A percentile compares a stretch with the other conserved stretches of the same genome.
phyloP scores from a whole-genome alignment of 2,329 filamentous ascomycete genomes.

The Dactylellina leptospora region DNA sequence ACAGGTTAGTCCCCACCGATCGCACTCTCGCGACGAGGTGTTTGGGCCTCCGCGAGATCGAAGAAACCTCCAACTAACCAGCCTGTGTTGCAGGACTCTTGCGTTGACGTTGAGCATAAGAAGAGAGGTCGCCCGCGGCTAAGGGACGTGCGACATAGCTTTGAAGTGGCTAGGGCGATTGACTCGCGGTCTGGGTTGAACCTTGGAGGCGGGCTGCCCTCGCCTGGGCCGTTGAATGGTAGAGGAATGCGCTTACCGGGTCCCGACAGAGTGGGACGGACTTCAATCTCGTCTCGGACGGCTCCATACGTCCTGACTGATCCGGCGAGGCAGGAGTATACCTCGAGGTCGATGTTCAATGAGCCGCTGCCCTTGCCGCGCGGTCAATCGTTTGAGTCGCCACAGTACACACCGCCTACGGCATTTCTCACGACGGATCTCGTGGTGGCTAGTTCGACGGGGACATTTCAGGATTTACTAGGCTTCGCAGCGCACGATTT shows the following conservation, averaged over 20 bases:
- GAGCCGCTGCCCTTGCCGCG: conserved; percentile 65
- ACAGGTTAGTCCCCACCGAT: conserved; percentile 62
- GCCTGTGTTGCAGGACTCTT: conserved; percentile 70
- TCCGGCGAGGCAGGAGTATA: conserved; percentile 47
- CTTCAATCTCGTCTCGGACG: conserved; percentile 52
- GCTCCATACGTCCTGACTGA: conserved; percentile 49
- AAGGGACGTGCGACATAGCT: conserved; percentile 71
- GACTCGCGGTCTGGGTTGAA: conserved; percentile 51
- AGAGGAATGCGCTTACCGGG: conserved; percentile 52
- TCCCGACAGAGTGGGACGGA: conserved; percentile 50
- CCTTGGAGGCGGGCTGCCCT: conserved; percentile 43
- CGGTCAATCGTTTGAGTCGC: conserved; percentile 49
- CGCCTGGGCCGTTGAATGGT: conserved; percentile 45
- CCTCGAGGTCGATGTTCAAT: conserved; percentile 45
- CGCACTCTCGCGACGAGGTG: neutral
- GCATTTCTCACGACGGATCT: conserved; percentile 56
- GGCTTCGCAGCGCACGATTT: conserved; percentile 50
- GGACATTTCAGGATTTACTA: conserved; percentile 45
- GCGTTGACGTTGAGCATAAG: conserved; percentile 85
- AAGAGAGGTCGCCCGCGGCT: conserved; percentile 81
- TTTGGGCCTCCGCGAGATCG: neutral
- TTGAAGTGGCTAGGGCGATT: conserved; percentile 58
- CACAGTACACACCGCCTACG: conserved; percentile 52
- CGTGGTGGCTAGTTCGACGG: conserved; percentile 63
- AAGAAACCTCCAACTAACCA: conserved; percentile 24